phyloP scores from a whole-genome alignment of 306 rosid species.

The Sicyos baderoa region DNA sequence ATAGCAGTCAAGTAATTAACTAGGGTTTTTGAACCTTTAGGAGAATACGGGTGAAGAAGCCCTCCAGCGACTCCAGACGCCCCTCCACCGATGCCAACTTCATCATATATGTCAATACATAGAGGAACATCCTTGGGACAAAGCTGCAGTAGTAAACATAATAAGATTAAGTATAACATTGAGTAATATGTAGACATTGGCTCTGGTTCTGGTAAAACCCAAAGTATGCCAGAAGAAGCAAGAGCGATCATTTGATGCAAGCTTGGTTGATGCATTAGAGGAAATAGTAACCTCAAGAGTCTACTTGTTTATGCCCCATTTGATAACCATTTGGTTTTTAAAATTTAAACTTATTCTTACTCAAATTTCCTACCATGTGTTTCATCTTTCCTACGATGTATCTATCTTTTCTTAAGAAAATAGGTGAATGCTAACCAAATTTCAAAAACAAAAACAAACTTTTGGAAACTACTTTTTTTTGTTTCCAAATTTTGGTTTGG shows the following conservation, averaged over 20 bases:
- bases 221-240: background rate
- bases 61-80: conserved; percentile 92
- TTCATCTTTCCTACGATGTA: too few species aligned
- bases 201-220: background rate
- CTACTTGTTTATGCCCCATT: too few species aligned
- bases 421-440: too few species aligned
- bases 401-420: too few species aligned
- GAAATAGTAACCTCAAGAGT: background rate
- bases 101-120: conserved; percentile 60
- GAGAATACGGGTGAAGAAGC: conserved; percentile 90
- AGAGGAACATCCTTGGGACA: conserved; percentile 51
- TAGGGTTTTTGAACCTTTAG: conserved; percentile 45
- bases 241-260: too few species aligned
- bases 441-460: too few species aligned
- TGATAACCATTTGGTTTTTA: too few species aligned
- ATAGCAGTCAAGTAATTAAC: background rate
- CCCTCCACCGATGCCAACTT: conserved; percentile 83
- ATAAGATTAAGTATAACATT: background rate
- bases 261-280: background rate
- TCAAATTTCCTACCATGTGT: too few species aligned
- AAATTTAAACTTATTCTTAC: too few species aligned
- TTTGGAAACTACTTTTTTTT: too few species aligned
- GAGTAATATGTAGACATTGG: background rate
- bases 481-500: too few species aligned
- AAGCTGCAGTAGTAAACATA: conserved; percentile 39